These are phyloP conservation scores for Rubia tinctorum DNA, from an alignment of 305 asterid species.

Conservation along the genomic window DNA sequence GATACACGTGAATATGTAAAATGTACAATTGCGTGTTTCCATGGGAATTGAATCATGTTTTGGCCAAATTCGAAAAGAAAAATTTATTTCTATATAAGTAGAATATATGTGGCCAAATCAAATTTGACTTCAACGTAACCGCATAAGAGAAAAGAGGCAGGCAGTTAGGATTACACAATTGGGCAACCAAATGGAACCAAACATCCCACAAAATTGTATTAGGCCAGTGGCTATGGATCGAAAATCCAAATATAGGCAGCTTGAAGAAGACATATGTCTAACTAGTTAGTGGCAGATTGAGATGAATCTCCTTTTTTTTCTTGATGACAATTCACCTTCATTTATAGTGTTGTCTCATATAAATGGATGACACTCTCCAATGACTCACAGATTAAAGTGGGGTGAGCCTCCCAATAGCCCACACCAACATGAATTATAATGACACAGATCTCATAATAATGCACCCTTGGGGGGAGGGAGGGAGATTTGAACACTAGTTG, in stretches of 20 bases:
- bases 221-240: neutral
- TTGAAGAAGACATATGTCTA: constrained; percentile 15
- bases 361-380: no score
- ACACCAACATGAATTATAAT: no score
- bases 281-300: neutral
- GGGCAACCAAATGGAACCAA: constrained; percentile 7
- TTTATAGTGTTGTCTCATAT: no score
- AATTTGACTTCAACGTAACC: neutral
- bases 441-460: no score
- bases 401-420: no score
- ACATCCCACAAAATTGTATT: constrained; percentile 6
- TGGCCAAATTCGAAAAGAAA: neutral
- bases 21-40: neutral
- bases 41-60: neutral
- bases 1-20: neutral
- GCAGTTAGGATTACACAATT: constrained; percentile 3
- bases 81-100: neutral
- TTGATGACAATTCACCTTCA: no score
- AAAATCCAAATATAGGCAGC: neutral
- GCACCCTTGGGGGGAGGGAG: no score
- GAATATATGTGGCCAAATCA: neutral
- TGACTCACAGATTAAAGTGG: no score
- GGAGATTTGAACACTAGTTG: no score
- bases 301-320: neutral
- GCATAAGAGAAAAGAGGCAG: neutral